These are phyloP conservation scores for Mycogone perniciosa DNA, from an alignment of 2,329 filamentous ascomycete species.

Conservation along the genomic window DNA sequence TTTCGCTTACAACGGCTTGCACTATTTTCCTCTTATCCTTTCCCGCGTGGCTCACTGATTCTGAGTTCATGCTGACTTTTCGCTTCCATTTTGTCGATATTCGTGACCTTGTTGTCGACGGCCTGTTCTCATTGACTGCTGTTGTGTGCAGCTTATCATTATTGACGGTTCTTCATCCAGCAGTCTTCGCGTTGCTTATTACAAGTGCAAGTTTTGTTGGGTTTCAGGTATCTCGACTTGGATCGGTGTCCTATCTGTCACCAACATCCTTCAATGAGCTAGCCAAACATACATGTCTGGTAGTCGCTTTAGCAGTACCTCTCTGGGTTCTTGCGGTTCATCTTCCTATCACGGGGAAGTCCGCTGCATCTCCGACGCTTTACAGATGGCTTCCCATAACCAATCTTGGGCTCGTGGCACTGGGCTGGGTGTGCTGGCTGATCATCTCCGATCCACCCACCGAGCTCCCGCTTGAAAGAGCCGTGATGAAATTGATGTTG, in stretches of 20 bases:
- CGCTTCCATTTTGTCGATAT: slow-evolving; percentile 21
- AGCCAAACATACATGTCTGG: slow-evolving; percentile 1
- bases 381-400: slow-evolving; percentile 15
- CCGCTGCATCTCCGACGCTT: background rate
- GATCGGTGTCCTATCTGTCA: background rate
- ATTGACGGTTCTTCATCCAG: slow-evolving; percentile 22
- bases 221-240: background rate
- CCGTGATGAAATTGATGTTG: slow-evolving; percentile 14
- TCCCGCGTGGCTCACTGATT: slow-evolving; percentile 19
- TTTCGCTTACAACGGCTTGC: slow-evolving; percentile 12
- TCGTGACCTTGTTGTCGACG: slow-evolving; percentile 26
- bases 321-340: slow-evolving; percentile 7
- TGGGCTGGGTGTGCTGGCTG: slow-evolving; percentile 5
- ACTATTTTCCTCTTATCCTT: slow-evolving; percentile 20
- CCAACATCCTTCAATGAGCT: background rate
- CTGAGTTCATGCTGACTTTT: slow-evolving; percentile 26
- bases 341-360: background rate
- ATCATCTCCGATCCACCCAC: background rate
- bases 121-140: slow-evolving; percentile 17
- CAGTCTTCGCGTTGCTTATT: slow-evolving; percentile 22
- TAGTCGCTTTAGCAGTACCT: background rate
- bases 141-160: slow-evolving; percentile 24
- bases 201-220: slow-evolving; percentile 18
- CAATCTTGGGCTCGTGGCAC: slow-evolving; percentile 7
- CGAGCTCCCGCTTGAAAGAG: slow-evolving; percentile 1